Evolutionary conservation across 805 yeast species (phyloP), one percentile per base, ranked within the genome.

Genomic region (Huiozyma naganishii): DNA sequence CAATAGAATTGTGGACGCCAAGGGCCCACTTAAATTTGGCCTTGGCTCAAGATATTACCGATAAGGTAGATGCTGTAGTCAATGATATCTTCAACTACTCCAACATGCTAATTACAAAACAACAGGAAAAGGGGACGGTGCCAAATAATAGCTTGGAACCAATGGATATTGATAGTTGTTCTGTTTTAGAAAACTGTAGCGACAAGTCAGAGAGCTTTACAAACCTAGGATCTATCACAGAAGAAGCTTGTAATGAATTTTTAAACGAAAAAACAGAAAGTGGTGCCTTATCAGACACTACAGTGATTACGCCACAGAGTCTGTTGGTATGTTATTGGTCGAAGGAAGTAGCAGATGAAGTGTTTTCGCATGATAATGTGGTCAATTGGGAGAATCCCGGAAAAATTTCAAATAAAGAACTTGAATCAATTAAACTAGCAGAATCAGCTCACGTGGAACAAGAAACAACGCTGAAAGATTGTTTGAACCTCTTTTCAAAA

Each of bases 261-360:
- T 30, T 30, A 30, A 5, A 5, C 33, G 33, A 30, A 11, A 11
- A 30, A 9, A 11, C 5, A 9, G n/a, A 9, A 9, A 11, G 33
- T 30, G 33, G 33, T 8, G 8, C 37, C 2, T 8, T 13, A 34
- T 4, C 10, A 11, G 12, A 12, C 8, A n/a, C 13, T 10, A 13
- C 27, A 11, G 5, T 40, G 8, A n/a, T 39, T 7, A 39, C 33
- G 17, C 29, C 27, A 11, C 29, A 61, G 30, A 68, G 58, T 38
- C 72, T 76, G 1, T 51, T 78, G 8, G 72, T 83, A 5, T 80
- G 89, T 57, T 83, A 83, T 51, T 85, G 94, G 92, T 65, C 70
- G 29, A 55, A 64, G 2, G 70, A 64, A 1, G 57, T 64, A 1
- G 72, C 72, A 52, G 70, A 72, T 35, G 67, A 69, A 6, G 77